phyloP scores from a whole-genome alignment of 164 flowering plant species.

The Magnolia changhungtana region DNA sequence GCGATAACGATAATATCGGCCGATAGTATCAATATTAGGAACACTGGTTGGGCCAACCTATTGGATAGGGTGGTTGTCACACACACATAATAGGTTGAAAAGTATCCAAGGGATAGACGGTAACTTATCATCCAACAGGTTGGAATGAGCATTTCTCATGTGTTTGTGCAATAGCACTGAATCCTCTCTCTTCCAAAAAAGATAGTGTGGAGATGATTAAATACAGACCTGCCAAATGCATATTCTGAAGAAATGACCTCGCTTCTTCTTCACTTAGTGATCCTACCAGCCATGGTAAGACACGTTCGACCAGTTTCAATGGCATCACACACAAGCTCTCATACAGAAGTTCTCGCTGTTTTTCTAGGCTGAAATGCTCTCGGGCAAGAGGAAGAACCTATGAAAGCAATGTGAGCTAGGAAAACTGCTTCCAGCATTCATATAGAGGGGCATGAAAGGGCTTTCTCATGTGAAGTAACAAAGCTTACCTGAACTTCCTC shows the following conservation, averaged over 20 bases:
- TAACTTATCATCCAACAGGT: too few species aligned
- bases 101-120: too few species aligned
- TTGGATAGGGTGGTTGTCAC: too few species aligned
- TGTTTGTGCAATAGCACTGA: background rate
- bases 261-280: slow-evolving; percentile 69
- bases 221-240: slow-evolving; percentile 76
- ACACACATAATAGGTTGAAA: too few species aligned
- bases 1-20: too few species aligned
- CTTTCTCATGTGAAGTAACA: background rate
- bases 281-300: slow-evolving; percentile 87
- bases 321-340: slow-evolving; percentile 92
- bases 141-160: too few species aligned
- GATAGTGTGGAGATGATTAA: background rate
- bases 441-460: background rate
- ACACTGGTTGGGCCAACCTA: too few species aligned
- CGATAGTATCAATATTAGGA: too few species aligned
- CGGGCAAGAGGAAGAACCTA: slow-evolving; percentile 94
- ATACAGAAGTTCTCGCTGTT: slow-evolving; percentile 78
- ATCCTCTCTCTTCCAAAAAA: background rate
- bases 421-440: background rate
- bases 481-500: slow-evolving; percentile 82
- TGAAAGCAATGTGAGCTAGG: slow-evolving; percentile 11
- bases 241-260: slow-evolving; percentile 65
- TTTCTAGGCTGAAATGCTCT: slow-evolving; percentile 56
- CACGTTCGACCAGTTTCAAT: slow-evolving; percentile 77